Conservation (phyloP, 768 basidiomycete genomes). For the Lactarius sp. region DNA sequence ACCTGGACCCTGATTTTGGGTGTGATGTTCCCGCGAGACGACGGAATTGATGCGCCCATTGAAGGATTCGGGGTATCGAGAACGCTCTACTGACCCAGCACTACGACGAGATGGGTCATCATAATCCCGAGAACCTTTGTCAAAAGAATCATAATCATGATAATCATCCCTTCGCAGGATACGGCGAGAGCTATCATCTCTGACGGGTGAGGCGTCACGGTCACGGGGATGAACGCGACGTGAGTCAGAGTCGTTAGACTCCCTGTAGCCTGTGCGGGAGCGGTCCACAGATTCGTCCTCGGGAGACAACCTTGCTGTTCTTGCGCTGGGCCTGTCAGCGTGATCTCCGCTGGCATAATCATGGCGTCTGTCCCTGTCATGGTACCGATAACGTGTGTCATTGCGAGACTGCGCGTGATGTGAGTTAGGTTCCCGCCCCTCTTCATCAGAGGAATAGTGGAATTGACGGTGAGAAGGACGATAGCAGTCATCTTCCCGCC, state of each 20-base stretch:
- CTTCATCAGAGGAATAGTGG: slow-evolving; percentile 19
- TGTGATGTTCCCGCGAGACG: slow-evolving; percentile 13
- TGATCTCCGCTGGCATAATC: slow-evolving; percentile 12
- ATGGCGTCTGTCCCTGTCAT: slow-evolving; percentile 13
- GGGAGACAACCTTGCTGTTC: slow-evolving; percentile 10
- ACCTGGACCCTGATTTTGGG: slow-evolving; percentile 21
- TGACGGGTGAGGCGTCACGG: slow-evolving; percentile 18
- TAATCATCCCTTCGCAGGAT: slow-evolving; percentile 19
- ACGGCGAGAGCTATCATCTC: slow-evolving; percentile 22
- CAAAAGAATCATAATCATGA: slow-evolving; percentile 18
- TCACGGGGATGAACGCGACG: slow-evolving; percentile 15
- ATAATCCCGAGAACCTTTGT: slow-evolving; percentile 19
- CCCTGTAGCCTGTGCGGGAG: slow-evolving; percentile 14
- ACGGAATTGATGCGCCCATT: slow-evolving; percentile 12
- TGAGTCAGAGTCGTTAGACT: slow-evolving; percentile 12
- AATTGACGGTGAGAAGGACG: slow-evolving; percentile 10
- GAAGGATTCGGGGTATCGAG: slow-evolving; percentile 15
- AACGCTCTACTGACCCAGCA: slow-evolving; percentile 11
- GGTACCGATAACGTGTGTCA: slow-evolving; percentile 9
- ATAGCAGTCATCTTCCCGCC: slow-evolving; percentile 20
- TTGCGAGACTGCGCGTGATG: slow-evolving; percentile 3
- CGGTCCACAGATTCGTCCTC: slow-evolving; percentile 15
- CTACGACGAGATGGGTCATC: slow-evolving; percentile 15
- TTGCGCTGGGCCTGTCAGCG: neutral
- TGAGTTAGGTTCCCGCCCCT: slow-evolving; percentile 12